Evolutionary conservation across 768 basidiomycete genomes (phyloP).

Genomic region (Podaxis carcinomalis): DNA sequence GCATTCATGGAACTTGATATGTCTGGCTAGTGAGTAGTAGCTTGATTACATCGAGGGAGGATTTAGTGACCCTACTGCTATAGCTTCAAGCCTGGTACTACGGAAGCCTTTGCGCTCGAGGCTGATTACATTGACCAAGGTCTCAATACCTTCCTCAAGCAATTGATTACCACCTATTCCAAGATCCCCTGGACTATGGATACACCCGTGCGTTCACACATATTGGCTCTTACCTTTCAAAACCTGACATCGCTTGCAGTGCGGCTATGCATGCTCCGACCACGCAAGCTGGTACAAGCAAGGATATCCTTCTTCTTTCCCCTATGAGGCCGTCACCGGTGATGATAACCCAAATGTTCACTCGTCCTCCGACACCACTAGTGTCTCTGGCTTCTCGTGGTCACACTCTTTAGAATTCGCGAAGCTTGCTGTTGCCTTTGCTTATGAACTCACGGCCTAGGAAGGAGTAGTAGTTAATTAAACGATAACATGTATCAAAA

Average conservation of each 20-base stretch:
- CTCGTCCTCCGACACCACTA: slow-evolving; percentile 40
- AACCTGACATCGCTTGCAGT: slow-evolving; percentile 18
- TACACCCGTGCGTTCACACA: slow-evolving; percentile 26
- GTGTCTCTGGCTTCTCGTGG: slow-evolving; percentile 43
- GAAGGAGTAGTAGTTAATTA: background rate
- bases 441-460: slow-evolving; percentile 42
- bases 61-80: background rate
- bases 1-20: slow-evolving; percentile 48
- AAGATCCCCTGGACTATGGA: slow-evolving; percentile 33
- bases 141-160: slow-evolving; percentile 42
- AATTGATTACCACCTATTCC: slow-evolving; percentile 31
- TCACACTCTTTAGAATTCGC: slow-evolving; percentile 54
- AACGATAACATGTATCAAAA: background rate
- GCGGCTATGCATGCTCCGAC: slow-evolving; percentile 40
- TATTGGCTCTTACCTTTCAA: background rate
- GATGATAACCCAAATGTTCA: slow-evolving; percentile 42
- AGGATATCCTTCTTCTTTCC: slow-evolving; percentile 37
- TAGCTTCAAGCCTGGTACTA: slow-evolving; percentile 45
- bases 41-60: background rate
- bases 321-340: slow-evolving; percentile 38
- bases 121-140: slow-evolving; percentile 35
- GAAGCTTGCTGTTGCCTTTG: slow-evolving; percentile 55
- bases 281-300: slow-evolving; percentile 43
- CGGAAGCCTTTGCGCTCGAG: slow-evolving; percentile 35
- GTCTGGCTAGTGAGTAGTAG: slow-evolving; percentile 28